Base-by-base conservation (phyloP, 2,329 filamentous ascomycete species). In the Penicillium sp. region DNA sequence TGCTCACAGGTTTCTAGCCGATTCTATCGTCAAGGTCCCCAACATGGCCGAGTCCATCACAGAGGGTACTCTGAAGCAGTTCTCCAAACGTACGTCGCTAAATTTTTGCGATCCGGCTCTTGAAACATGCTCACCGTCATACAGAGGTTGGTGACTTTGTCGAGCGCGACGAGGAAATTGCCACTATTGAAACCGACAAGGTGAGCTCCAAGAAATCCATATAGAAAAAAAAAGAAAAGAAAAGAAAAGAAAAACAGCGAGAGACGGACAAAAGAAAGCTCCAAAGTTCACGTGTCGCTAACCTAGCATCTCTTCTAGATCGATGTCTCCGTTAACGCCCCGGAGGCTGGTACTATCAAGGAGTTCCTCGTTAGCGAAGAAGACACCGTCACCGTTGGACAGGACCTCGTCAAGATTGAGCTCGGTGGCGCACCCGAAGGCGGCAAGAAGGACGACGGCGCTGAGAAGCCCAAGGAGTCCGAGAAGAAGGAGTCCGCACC, bases 111-210 rank as follows among this genome's bases (percentile, higher is more conserved):
- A 22, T 36, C 75, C 75, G 45, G 40, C 43, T 29, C 29, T 43
- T 36, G 27, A n/a, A 18, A 39, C 16, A 32, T 54, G 49, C 63
- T 71, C 38, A 70, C 54, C 47, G 16, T 11, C n/a, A 48, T 18
- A 62, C 44, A 85, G 82, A 93, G 78, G 81, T 97, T 66, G 94
- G 94, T 69, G 94, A 99, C 74, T 92, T 86, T 67, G 92, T 99
- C 49, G 92, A 96, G 79, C 88, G 88, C 68, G 94, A 99, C 71
- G 94, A 97, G 78, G 94, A 99, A 75, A 93, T 99, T 74, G 94
- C 94, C 31, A 97, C 93, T 47, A 99, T 99, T 70, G 94, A 99
- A 79, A 99, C 94, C 13, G 94, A 99, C 83, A 99, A 99, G 87
- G 91, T 91, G 79, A 73, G 53, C 47, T 34, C 31, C 31, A 13